Conservation (phyloP, 2,329 filamentous ascomycete species). For the Penicillium sp. region DNA sequence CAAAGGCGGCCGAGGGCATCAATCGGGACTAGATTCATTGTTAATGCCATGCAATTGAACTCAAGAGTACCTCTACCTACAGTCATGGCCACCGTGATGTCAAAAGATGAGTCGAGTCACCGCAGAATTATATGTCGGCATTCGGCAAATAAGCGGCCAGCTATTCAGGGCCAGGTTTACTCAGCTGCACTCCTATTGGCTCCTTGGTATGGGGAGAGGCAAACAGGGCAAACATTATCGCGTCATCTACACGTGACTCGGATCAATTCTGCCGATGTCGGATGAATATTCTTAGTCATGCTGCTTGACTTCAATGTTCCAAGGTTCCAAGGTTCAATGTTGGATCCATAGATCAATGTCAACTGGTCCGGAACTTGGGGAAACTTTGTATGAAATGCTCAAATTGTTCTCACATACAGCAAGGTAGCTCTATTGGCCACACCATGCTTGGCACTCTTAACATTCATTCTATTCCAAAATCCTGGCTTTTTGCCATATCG, state of each 20-base stretch:
- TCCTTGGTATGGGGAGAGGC: not conserved
- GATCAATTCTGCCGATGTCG: not conserved
- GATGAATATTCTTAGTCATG: not conserved
- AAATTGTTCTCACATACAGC: too few species aligned
- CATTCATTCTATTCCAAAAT: too few species aligned
- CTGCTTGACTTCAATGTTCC: too few species aligned
- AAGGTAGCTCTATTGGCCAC: too few species aligned
- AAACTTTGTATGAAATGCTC: too few species aligned
- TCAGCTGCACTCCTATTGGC: constrained; percentile 16
- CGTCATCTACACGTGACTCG: not conserved
- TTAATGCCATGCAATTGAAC: not conserved
- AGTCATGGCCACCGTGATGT: constrained; percentile 16
- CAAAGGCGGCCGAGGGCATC: constrained; percentile 15
- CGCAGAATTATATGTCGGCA: constrained; percentile 9
- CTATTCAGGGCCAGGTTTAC: constrained; percentile 12
- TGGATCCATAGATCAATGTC: too few species aligned
- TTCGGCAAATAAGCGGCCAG: constrained; percentile 20
- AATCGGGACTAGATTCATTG: constrained; percentile 16
- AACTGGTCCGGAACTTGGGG: too few species aligned
- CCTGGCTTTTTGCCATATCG: too few species aligned
- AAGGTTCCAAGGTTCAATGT: too few species aligned
- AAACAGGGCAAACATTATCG: constrained; percentile 13
- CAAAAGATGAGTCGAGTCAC: not conserved
- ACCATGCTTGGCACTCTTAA: too few species aligned
- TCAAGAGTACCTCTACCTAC: not conserved